Evolutionary conservation across 257 asterid species (phyloP).

Genomic region (Catharanthus roseus): DNA sequence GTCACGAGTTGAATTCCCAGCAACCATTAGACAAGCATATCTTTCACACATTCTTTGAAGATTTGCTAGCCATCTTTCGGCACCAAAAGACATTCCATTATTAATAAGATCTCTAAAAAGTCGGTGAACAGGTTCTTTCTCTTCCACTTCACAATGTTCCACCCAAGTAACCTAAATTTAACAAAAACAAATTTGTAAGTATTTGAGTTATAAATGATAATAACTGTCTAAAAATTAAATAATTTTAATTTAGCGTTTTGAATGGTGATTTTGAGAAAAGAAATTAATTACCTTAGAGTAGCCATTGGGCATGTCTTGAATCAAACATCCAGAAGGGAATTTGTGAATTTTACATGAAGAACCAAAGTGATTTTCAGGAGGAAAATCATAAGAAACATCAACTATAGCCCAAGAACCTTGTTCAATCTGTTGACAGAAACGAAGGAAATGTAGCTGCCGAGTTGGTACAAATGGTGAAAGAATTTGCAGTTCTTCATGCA

Average conservation of each 20-base stretch:
- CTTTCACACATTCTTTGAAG: conserved; percentile 82
- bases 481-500: conserved; percentile 79
- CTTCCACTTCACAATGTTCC: conserved; percentile 90
- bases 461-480: conserved; percentile 79
- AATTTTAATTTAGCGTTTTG: too few relatives aligned
- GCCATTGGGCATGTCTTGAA: conserved; percentile 97
- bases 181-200: neutral
- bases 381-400: conserved; percentile 74
- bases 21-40: conserved; percentile 68
- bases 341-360: conserved; percentile 48
- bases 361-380: conserved; percentile 52
- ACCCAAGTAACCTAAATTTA: conserved; percentile 75
- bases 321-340: conserved; percentile 93
- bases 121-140: conserved; percentile 49
- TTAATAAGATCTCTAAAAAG: conserved; percentile 68
- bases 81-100: conserved; percentile 82
- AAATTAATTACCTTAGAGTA: conserved; percentile 66
- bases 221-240: too few relatives aligned
- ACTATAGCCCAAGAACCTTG: conserved; percentile 83
- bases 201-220: too few relatives aligned
- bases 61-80: conserved; percentile 85
- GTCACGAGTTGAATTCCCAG: conserved; percentile 54
- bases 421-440: conserved; percentile 81
- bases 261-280: too few relatives aligned
- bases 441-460: conserved; percentile 60